These are phyloP conservation scores for Neonectria punicea DNA, from an alignment of 2,329 filamentous ascomycete genomes.

Conservation along the genomic window DNA sequence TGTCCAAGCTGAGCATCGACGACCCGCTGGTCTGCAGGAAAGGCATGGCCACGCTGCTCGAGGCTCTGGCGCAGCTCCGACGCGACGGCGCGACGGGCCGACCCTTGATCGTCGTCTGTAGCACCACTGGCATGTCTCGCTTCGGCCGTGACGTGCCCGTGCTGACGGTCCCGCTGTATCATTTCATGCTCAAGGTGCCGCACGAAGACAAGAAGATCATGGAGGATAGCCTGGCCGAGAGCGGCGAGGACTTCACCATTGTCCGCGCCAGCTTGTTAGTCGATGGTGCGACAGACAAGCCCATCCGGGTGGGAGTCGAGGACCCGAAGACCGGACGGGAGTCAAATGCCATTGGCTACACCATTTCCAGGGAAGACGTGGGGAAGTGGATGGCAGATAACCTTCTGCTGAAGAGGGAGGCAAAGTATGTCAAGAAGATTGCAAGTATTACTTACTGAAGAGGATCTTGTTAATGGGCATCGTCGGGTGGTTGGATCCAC, in stretches of 20 bases:
- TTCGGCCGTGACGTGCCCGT: slow-evolving; percentile 56
- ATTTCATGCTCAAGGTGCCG: slow-evolving; percentile 51
- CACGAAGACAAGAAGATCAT: slow-evolving; percentile 61
- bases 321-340: slow-evolving; percentile 47
- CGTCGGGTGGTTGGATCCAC: no score
- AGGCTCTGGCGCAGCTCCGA: slow-evolving; percentile 49
- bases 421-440: slow-evolving; percentile 49
- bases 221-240: slow-evolving; percentile 49
- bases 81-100: slow-evolving; percentile 37
- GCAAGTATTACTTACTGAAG: slow-evolving; percentile 49
- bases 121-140: slow-evolving; percentile 53
- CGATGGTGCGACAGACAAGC: slow-evolving; percentile 40
- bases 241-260: slow-evolving; percentile 50
- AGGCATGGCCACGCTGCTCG: slow-evolving; percentile 55
- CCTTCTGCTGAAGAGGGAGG: slow-evolving; percentile 41
- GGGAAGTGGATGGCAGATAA: slow-evolving; percentile 60
- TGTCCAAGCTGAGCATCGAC: slow-evolving; percentile 50
- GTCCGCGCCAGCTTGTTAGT: slow-evolving; percentile 52
- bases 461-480: no score
- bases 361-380: slow-evolving; percentile 58
- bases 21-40: slow-evolving; percentile 61
- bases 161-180: slow-evolving; percentile 56
- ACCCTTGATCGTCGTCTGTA: slow-evolving; percentile 50
- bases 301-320: slow-evolving; percentile 54
- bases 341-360: slow-evolving; percentile 56